Percentiles rank a stretch among this genome's conserved stretches.
These are phyloP conservation scores for Ottelia alismoides DNA, from an alignment of 106 monocot genomes.

Conservation along the genomic window DNA sequence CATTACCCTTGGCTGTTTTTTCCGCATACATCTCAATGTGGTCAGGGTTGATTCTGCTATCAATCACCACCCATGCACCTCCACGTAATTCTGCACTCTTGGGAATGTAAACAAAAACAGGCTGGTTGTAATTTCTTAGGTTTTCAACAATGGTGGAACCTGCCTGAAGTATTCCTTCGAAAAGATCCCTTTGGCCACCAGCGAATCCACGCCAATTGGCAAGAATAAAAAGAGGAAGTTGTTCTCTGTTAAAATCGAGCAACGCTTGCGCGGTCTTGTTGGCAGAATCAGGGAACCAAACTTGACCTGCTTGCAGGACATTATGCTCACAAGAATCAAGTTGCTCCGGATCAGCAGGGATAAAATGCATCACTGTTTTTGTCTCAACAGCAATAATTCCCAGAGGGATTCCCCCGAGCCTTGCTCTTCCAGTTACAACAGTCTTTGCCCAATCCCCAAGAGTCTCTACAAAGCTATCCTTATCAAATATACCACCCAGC, in stretches of 20 bases:
- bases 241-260: conserved; percentile 87
- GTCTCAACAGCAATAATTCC: conserved; percentile 94
- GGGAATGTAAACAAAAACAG: conserved; percentile 96
- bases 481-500: conserved; percentile 94
- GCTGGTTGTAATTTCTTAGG: conserved; percentile 80
- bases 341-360: conserved; percentile 96
- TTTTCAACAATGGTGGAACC: conserved; percentile 99
- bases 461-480: conserved; percentile 80
- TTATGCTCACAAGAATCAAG: conserved; percentile 87
- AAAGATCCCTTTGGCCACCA: conserved; percentile 94
- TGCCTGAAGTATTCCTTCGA: conserved; percentile 98
- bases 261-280: conserved; percentile 94
- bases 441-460: conserved; percentile 98
- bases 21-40: conserved; percentile 99
- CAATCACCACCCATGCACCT: conserved; percentile 98
- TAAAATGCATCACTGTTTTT: conserved; percentile 86
- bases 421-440: conserved; percentile 89
- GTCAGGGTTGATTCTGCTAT: conserved; percentile 96
- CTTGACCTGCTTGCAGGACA: conserved; percentile 93
- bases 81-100: conserved; percentile 88
- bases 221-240: conserved; percentile 87
- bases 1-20: conserved; percentile 81
- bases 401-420: conserved; percentile 94
- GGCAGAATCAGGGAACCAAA: conserved; percentile 99
- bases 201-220: conserved; percentile 99